Evolutionary conservation across 805 yeast species (phyloP).

Genomic region (Saturnispora bothae): DNA sequence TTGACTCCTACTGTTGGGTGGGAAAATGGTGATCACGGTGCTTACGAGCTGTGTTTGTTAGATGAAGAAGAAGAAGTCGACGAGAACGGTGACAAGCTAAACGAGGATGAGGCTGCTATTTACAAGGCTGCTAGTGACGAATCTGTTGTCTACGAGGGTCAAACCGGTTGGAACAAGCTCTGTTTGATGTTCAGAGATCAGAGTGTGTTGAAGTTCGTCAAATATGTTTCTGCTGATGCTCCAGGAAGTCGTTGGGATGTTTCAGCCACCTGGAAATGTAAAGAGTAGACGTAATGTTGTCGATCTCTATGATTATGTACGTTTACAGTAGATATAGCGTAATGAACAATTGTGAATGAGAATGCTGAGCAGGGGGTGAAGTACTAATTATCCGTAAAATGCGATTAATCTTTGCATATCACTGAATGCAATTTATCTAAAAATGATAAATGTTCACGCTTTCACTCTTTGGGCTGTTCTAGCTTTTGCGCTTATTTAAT

Average conservation of each 20-base stretch:
- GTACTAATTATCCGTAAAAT: too few species aligned
- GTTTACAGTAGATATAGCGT: too few species aligned
- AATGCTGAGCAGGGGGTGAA: too few species aligned
- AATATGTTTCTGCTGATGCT: constrained; percentile 82
- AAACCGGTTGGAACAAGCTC: constrained; percentile 77
- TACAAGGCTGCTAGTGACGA: constrained; percentile 61
- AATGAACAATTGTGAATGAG: too few species aligned
- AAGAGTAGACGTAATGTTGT: too few species aligned
- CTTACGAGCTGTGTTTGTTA: constrained; percentile 87
- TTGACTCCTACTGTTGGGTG: constrained; percentile 78
- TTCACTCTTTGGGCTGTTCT: too few species aligned
- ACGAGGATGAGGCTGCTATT: constrained; percentile 75
- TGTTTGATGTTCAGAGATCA: constrained; percentile 74
- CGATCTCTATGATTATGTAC: too few species aligned
- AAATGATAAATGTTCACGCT: too few species aligned
- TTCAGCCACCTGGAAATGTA: constrained; percentile 67
- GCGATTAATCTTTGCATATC: too few species aligned
- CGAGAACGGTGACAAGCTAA: constrained; percentile 11
- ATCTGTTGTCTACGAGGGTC: constrained; percentile 66
- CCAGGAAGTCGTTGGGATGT: constrained; percentile 92
- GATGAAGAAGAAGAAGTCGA: constrained; percentile 15
- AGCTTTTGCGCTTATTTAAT: too few species aligned
- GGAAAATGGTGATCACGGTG: constrained; percentile 87
- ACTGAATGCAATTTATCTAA: too few species aligned
- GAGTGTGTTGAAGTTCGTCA: constrained; percentile 80